phyloP scores from a whole-genome alignment of 805 yeast species.

The Torulaspora delbrueckii region DNA sequence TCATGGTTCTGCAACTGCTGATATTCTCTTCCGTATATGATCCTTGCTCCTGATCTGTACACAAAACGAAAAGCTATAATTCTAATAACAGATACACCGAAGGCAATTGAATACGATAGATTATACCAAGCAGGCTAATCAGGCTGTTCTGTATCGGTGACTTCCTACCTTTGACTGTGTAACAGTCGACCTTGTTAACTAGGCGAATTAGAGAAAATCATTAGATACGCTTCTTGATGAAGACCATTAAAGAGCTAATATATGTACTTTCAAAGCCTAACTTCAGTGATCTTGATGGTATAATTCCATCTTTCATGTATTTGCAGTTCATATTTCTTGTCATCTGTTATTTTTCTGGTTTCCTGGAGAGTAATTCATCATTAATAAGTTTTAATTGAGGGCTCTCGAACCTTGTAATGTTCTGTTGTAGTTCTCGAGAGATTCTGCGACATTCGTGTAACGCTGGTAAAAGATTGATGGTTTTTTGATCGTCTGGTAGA shows the following conservation, averaged over 20 bases:
- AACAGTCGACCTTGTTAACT: background rate
- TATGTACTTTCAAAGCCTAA: no score
- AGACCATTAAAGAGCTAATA: no score
- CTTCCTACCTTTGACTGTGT: background rate
- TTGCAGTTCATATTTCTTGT: background rate
- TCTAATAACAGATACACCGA: background rate
- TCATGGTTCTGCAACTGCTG: slow-evolving; percentile 10
- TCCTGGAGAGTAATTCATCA: background rate
- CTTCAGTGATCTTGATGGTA: no score
- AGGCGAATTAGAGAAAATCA: background rate
- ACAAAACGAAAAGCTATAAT: background rate
- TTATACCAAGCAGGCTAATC: background rate
- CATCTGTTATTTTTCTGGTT: background rate
- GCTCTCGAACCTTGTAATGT: slow-evolving; percentile 5
- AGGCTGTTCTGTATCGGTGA: background rate
- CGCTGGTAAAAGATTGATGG: slow-evolving; percentile 10
- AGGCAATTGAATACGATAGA: background rate
- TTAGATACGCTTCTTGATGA: background rate
- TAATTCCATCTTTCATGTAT: no score
- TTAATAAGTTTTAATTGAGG: slow-evolving; percentile 1
- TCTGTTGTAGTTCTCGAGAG: slow-evolving; percentile 8
- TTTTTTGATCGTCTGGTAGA: background rate
- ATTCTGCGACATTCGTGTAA: slow-evolving; percentile 7
- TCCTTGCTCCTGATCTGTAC: background rate
- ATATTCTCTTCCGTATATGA: background rate